These are phyloP conservation scores for Lentinula edodes DNA, from an alignment of 768 basidiomycete species.

Conservation along the genomic window DNA sequence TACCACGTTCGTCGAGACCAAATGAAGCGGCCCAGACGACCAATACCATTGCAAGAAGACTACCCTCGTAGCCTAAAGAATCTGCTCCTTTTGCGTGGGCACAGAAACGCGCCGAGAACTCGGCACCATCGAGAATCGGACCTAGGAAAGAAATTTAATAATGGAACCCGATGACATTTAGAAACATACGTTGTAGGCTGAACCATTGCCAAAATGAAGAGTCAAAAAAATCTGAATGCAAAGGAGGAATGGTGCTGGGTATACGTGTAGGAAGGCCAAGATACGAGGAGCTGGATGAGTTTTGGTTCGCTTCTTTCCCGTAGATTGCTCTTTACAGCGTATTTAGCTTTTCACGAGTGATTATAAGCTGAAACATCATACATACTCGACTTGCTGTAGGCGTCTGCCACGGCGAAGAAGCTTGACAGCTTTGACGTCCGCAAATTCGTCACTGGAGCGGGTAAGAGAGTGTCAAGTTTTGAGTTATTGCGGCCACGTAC, in stretches of 20 bases:
- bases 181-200: conserved; percentile 67
- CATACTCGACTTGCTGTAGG: conserved; percentile 81
- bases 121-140: conserved; percentile 76
- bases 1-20: conserved; percentile 77
- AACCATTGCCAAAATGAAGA: conserved; percentile 86
- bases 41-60: conserved; percentile 71
- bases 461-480: conserved; percentile 1
- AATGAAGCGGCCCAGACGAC: conserved; percentile 89
- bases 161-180: conserved; percentile 2
- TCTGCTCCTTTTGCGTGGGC: conserved; percentile 59
- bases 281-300: conserved; percentile 25
- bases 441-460: conserved; percentile 77
- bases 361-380: conserved; percentile 13
- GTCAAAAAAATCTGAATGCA: conserved; percentile 74
- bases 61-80: conserved; percentile 65
- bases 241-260: conserved; percentile 59
- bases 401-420: conserved; percentile 73
- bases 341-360: conserved; percentile 6
- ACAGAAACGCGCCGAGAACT: conserved; percentile 70
- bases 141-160: conserved; percentile 39
- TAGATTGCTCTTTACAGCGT: conserved; percentile 60
- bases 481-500: conserved; percentile 43
- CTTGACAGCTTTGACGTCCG: conserved; percentile 87
- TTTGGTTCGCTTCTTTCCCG: conserved; percentile 55
- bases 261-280: conserved; percentile 31